phyloP scores from a whole-genome alignment of 345 rosid genomes.

The Erysimum cheiranthoides region DNA sequence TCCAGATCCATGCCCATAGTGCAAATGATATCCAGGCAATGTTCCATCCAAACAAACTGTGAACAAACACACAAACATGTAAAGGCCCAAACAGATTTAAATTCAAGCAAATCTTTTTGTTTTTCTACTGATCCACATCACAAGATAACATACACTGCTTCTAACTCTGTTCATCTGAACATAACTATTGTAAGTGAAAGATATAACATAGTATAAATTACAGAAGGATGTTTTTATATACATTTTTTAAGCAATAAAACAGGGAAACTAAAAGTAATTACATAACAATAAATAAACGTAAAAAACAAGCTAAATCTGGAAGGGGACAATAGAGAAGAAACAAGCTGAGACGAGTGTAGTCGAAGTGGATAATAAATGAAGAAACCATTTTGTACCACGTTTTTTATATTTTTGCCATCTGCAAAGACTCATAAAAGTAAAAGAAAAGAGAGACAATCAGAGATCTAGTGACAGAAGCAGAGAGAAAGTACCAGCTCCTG shows the following conservation, averaged over 20 bases:
- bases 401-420: slow-evolving; percentile 2
- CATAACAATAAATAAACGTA: slow-evolving; percentile 23
- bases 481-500: slow-evolving; percentile 77
- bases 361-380: slow-evolving; percentile 39
- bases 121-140: neutral
- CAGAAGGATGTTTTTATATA: neutral
- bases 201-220: neutral
- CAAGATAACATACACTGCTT: slow-evolving; percentile 10
- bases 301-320: slow-evolving; percentile 31
- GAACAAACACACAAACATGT: slow-evolving; percentile 34
- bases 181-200: neutral
- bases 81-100: slow-evolving; percentile 10
- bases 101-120: neutral
- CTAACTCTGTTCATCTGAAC: slow-evolving; percentile 10
- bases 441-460: neutral
- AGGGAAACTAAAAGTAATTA: slow-evolving; percentile 9
- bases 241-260: slow-evolving; percentile 9
- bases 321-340: slow-evolving; percentile 23
- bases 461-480: slow-evolving; percentile 33
- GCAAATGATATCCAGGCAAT: slow-evolving; percentile 90
- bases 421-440: neutral
- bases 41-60: slow-evolving; percentile 98
- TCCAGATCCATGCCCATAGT: slow-evolving; percentile 83
- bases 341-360: slow-evolving; percentile 27
- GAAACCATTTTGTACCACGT: neutral